Evolutionary conservation across 257 asterid genomes (phyloP), one percentile per base, ranked within the genome.

Genomic region (Eucommia ulmoides): DNA sequence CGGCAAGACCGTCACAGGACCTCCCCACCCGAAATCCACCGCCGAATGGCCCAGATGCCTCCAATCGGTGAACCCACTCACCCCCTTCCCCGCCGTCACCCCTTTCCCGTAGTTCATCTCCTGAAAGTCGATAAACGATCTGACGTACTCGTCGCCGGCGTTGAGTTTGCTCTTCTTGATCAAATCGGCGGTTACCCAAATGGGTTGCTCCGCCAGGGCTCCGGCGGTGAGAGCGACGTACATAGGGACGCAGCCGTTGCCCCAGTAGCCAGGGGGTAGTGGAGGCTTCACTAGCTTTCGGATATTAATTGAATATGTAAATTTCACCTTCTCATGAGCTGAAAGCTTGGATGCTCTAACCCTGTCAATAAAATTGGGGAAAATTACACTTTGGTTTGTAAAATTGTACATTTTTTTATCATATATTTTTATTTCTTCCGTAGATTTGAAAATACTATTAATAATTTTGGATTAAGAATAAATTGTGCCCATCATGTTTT

Each of bases 51-150:
- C 96, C 63, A 83, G 66, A 60, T 87, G 96, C 24, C 96, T 69
- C 96, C 96, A 87, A 56, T 87, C 96, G 1, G 96, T 83, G 59
- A 87, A 87, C 0, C 93, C 94, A 47, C 84, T 78, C 56, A 87
- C 88, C 5, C 72, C 68, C 26, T 67, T 47, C 22, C 96, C 93
- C 1, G 73, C 66, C 2, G 59, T 83, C 26, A 87, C 78, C 42
- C 94, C 93, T 52, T 76, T 55, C 4, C 22, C 41, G 56, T 71
- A 80, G 65, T 87, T 75, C 22, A 83, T 9, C 65, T 83, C 89
- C 50, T 87, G 96, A 24, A 80, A 87, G 52, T 87, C 89, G 18
- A 87, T 56, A 18, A 62, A 78, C 0, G 93, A 83, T 1, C 68
- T 60, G 10, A 80, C 89, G 33, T 87, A 87, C 45, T 78, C 80